These are phyloP conservation scores for Ceratobasidium theobromae DNA, from an alignment of 1,284 basidiomycete genomes.

Conservation along the genomic window DNA sequence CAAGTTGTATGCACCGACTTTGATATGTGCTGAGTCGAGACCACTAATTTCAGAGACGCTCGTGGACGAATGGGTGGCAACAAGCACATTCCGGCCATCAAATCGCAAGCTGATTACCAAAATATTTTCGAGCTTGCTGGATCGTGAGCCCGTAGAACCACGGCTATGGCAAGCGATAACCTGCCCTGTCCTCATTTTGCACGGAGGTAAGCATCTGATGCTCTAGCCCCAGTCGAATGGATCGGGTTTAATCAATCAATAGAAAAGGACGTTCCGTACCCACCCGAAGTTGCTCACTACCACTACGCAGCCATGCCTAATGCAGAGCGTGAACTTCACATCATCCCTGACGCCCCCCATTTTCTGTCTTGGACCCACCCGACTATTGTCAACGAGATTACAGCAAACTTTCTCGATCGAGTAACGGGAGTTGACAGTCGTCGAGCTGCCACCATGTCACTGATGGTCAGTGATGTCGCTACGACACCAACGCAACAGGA, in stretches of 20 bases:
- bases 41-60: conserved; percentile 27
- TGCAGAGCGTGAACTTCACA: conserved; percentile 34
- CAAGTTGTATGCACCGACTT: not conserved
- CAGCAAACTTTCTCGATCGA: conserved; percentile 35
- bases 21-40: not conserved
- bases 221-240: not conserved
- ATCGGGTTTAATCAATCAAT: not conserved
- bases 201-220: conserved; percentile 33
- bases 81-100: conserved; percentile 34
- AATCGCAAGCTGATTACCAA: conserved; percentile 35
- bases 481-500: conserved; percentile 6
- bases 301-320: conserved; percentile 34
- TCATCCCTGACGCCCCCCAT: conserved; percentile 35
- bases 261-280: conserved; percentile 26
- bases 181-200: conserved; percentile 37
- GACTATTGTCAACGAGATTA: conserved; percentile 33
- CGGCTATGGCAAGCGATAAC: conserved; percentile 24
- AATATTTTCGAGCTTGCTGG: conserved; percentile 36
- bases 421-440: conserved; percentile 34
- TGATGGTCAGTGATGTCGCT: not conserved
- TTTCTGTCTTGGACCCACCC: conserved; percentile 37
- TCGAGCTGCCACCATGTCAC: conserved; percentile 28
- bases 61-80: conserved; percentile 38
- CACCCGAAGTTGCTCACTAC: conserved; percentile 30
- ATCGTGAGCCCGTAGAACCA: conserved; percentile 32